Conservation (phyloP, 345 rosid genomes). For the Acer yangbiense region DNA sequence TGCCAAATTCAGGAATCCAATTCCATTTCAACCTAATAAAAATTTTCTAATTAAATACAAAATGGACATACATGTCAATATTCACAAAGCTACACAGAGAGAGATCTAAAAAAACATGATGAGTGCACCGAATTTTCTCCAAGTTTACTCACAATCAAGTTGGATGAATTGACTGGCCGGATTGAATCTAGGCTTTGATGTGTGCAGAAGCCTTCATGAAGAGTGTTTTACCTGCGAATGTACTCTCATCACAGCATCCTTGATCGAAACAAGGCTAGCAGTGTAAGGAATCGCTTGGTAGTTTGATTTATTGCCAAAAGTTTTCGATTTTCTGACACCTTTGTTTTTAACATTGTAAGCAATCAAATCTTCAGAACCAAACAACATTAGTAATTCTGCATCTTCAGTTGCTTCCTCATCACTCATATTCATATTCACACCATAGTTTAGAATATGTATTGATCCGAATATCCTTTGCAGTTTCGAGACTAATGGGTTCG, state of each 20-base stretch:
- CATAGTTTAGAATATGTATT: constrained; percentile 6
- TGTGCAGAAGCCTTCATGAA: neutral
- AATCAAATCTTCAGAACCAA: constrained; percentile 20
- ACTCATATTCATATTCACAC: neutral
- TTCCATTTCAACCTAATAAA: neutral
- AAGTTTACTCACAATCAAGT: too few relatives aligned
- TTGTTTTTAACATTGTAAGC: constrained; percentile 36
- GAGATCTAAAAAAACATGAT: neutral
- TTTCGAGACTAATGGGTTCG: constrained; percentile 11
- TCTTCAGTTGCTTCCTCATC: constrained; percentile 27
- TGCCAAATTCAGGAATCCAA: neutral
- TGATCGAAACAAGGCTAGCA: constrained; percentile 19
- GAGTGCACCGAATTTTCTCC: neutral
- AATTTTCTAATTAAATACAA: too few relatives aligned
- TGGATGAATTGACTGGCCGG: neutral
- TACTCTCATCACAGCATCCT: neutral
- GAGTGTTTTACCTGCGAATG: neutral
- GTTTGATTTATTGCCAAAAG: neutral
- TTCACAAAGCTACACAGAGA: neutral
- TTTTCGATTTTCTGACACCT: neutral
- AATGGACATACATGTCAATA: neutral
- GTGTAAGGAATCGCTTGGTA: constrained; percentile 31
- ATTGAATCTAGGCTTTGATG: neutral
- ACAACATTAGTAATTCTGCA: constrained; percentile 21
- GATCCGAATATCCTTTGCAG: constrained; percentile 18